A percentile compares a stretch with the other conserved stretches of the same genome.
These are phyloP conservation scores for Poa annua DNA, from an alignment of 176 grass and related monocot species.

Conservation along the genomic window DNA sequence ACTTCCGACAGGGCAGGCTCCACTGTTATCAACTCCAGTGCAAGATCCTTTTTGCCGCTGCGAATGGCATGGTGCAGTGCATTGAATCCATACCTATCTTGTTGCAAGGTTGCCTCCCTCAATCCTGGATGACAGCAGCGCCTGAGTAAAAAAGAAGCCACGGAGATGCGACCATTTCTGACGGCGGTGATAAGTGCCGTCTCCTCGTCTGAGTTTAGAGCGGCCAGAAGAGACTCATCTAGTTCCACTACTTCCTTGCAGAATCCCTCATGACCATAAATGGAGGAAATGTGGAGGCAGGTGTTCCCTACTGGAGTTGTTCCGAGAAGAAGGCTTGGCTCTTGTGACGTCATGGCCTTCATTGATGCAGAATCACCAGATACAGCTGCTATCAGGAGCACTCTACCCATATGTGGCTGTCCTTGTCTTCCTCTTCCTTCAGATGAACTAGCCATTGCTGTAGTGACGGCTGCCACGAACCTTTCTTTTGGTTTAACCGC, in stretches of 20 bases:
- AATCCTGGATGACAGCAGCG: fast-evolving
- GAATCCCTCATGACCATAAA: not conserved
- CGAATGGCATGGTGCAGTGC: slow-evolving; percentile 18
- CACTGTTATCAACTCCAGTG: not conserved
- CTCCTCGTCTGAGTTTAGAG: not conserved
- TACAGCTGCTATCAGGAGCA: no score
- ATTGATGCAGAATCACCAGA: no score
- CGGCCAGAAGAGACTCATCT: not conserved
- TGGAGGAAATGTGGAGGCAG: slow-evolving; percentile 38
- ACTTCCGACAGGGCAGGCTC: no score
- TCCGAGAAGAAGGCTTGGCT: slow-evolving; percentile 29
- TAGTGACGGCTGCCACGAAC: no score
- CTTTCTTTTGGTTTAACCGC: no score
- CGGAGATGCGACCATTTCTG: not conserved
- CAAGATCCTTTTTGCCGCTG: not conserved
- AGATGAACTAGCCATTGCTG: no score
- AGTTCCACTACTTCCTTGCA: not conserved
- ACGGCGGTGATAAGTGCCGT: not conserved
- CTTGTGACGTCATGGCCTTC: no score
- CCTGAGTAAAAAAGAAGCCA: not conserved
- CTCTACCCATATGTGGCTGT: no score
- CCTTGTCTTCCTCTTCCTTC: no score
- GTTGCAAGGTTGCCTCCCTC: not conserved
- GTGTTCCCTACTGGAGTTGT: slow-evolving; percentile 15
- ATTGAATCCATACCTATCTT: slow-evolving; percentile 7